A percentile compares a stretch with the other conserved stretches of the same genome.
phyloP scores from a whole-genome alignment of 805 yeast genomes.

The Saccharomycopsis olivae region DNA sequence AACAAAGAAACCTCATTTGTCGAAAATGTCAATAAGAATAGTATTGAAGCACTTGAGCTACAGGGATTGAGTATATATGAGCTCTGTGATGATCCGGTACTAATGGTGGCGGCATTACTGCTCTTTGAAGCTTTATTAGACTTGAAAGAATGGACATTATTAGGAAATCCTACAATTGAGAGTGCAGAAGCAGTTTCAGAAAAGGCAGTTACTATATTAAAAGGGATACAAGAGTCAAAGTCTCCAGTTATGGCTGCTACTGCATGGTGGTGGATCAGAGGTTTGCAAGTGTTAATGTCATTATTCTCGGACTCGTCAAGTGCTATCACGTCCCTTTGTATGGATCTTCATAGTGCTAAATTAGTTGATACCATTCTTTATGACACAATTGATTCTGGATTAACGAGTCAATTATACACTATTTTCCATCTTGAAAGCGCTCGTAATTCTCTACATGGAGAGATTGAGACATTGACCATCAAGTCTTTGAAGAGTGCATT shows the following conservation, averaged over 20 bases:
- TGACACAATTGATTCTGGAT: constrained; percentile 23
- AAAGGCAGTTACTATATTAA: not conserved
- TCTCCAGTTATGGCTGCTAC: not conserved
- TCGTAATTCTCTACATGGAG: constrained; percentile 49
- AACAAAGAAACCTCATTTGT: not conserved
- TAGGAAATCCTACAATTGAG: constrained; percentile 13
- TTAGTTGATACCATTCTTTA: not conserved
- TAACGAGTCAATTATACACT: constrained; percentile 31
- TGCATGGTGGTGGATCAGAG: constrained; percentile 76
- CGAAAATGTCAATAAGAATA: constrained; percentile 6
- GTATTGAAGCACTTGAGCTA: constrained; percentile 33
- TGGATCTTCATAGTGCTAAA: not conserved
- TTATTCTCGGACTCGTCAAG: constrained; percentile 55
- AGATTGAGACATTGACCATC: constrained; percentile 50
- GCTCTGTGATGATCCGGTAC: constrained; percentile 40
- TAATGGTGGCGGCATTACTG: constrained; percentile 32
- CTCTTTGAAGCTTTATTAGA: constrained; percentile 32
- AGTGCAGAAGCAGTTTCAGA: not conserved
- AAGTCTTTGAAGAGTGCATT: constrained; percentile 47
- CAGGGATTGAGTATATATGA: constrained; percentile 69
- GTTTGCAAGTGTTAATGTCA: constrained; percentile 52
- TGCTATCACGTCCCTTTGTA: constrained; percentile 23
- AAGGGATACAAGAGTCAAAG: not conserved
- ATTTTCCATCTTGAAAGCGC: constrained; percentile 57
- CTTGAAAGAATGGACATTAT: constrained; percentile 24